A percentile compares a stretch with the other conserved stretches of the same genome.
phyloP scores from a whole-genome alignment of 345 rosid genomes.

The Alliaria petiolata region DNA sequence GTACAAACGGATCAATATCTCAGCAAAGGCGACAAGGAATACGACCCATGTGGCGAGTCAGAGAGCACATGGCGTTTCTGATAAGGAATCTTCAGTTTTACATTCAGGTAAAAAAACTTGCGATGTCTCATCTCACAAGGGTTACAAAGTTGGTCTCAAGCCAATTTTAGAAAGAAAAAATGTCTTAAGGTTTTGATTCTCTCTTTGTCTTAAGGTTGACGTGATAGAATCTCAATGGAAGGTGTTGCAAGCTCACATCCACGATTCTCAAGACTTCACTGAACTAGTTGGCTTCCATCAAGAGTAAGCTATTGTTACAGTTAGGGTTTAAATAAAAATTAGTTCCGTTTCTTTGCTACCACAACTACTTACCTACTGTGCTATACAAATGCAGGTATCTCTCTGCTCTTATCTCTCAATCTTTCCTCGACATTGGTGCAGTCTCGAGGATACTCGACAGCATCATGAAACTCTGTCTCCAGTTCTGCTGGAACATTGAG shows the following conservation, averaged over 20 bases:
- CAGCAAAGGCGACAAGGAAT: slow-evolving; percentile 73
- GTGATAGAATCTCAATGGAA: slow-evolving; percentile 99
- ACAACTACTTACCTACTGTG: not conserved
- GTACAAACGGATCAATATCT: slow-evolving; percentile 45
- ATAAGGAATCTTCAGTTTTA: slow-evolving; percentile 96
- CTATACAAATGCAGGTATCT: slow-evolving; percentile 61
- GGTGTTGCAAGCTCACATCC: slow-evolving; percentile 76
- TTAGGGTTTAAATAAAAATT: not conserved
- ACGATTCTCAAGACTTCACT: slow-evolving; percentile 86
- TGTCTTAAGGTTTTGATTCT: slow-evolving; percentile 1
- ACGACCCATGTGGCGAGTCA: slow-evolving; percentile 91
- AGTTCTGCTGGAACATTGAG: slow-evolving; percentile 96
- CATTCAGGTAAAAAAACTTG: slow-evolving; percentile 61
- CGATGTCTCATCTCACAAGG: not conserved
- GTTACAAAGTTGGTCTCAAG: not conserved
- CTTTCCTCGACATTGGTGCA: slow-evolving; percentile 95
- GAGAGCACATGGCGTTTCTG: slow-evolving; percentile 98
- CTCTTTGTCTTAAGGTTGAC: slow-evolving; percentile 56
- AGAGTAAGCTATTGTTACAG: slow-evolving; percentile 48
- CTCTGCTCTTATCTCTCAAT: slow-evolving; percentile 91
- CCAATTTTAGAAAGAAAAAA: slow-evolving; percentile 1
- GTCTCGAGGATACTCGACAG: slow-evolving; percentile 91
- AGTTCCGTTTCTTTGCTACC: not conserved
- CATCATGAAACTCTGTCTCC: slow-evolving; percentile 94
- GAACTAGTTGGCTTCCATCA: slow-evolving; percentile 97